Evolutionary conservation across 495 filamentous ascomycete genomes (phyloP).

Genomic region (Neurospora pannonica): DNA sequence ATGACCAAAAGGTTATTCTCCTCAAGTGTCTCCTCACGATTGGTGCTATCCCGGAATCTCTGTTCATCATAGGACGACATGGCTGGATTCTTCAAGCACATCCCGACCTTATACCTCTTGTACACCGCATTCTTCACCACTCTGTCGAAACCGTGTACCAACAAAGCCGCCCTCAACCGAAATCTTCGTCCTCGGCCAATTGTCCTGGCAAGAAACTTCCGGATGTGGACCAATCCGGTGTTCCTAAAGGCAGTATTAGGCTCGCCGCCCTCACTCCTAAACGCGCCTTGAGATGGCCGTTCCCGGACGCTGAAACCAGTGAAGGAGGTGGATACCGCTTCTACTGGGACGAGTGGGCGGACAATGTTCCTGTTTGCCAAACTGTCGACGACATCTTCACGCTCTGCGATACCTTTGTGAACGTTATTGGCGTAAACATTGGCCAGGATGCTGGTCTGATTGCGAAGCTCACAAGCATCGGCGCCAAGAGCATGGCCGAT

Average conservation of each 20-base stretch:
- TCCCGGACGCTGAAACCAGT: constrained; percentile 62
- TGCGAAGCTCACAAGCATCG: constrained; percentile 72
- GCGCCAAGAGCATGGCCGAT: constrained; percentile 57
- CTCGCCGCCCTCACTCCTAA: constrained; percentile 44
- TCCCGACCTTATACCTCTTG: constrained; percentile 54
- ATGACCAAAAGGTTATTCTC: constrained; percentile 82
- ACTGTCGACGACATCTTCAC: constrained; percentile 82
- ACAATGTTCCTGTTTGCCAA: constrained; percentile 86
- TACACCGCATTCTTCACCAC: constrained; percentile 77
- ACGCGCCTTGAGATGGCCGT: constrained; percentile 66
- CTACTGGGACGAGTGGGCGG: constrained; percentile 96
- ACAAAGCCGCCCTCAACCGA: constrained; percentile 19
- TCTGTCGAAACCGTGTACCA: constrained; percentile 49
- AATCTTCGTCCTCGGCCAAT: constrained; percentile 10
- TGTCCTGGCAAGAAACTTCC: constrained; percentile 39
- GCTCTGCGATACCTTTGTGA: constrained; percentile 76
- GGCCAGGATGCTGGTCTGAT: constrained; percentile 74
- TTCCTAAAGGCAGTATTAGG: constrained; percentile 56
- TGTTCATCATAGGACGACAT: constrained; percentile 86
- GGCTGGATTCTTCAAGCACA: constrained; percentile 81
- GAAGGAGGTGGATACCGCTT: constrained; percentile 74
- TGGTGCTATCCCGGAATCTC: constrained; percentile 83
- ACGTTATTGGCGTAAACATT: constrained; percentile 76
- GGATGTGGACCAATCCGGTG: constrained; percentile 51
- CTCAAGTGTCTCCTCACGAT: constrained; percentile 80